Evolutionary conservation across 495 filamentous ascomycete genomes (phyloP), one percentile per base, ranked within the genome.

Genomic region (Talaromyces adpressus): DNA sequence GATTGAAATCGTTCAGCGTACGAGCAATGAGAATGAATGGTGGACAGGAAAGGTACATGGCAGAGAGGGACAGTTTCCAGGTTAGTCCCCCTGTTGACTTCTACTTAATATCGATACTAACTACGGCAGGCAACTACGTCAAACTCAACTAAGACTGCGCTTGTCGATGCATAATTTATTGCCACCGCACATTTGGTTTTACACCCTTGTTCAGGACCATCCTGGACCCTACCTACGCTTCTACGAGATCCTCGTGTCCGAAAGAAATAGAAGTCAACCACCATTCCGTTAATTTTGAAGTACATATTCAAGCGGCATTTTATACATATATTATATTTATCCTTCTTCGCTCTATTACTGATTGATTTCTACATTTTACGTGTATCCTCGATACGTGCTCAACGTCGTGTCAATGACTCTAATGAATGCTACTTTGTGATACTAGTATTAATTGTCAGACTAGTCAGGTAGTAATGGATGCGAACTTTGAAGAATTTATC

Each of bases 21-120:
- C 92, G 12, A 79, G 79, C 16, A 96, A 95, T 66, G 89, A 90
- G 57, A 96, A 99, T 68, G 94, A 98, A 75, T 99, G 94, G 94
- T 99, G 94, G 94, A 86, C 81, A 2, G 94, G 94, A 6, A 87
- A 82, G 71, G 64, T 94, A 61, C 77, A 86, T 64, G 92, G 90
- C 22, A 85, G 86, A 73, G 79, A 89, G 67, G 94, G 94, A 45
- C 94, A 98, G 74, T 98, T 98, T 74, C 94, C 94, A 67, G 94
- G 94, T 93, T 84, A 76, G 85, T 82, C 63, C 63, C n/a, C 23
- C 1, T 14, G 53, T 34, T 51, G 30, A 32, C 1, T n/a, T 25
- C 29, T 52, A 6, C 7, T 41, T 41, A 3, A 30, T 34, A n/a
- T 41, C 64, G 32, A 69, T 61, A 52, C 63, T 18, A 52, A 57